Percentiles rank a stretch among this genome's conserved stretches.
Evolutionary conservation across 495 filamentous ascomycete species (phyloP).

Genomic region (Thermothielavioides terrestris): DNA sequence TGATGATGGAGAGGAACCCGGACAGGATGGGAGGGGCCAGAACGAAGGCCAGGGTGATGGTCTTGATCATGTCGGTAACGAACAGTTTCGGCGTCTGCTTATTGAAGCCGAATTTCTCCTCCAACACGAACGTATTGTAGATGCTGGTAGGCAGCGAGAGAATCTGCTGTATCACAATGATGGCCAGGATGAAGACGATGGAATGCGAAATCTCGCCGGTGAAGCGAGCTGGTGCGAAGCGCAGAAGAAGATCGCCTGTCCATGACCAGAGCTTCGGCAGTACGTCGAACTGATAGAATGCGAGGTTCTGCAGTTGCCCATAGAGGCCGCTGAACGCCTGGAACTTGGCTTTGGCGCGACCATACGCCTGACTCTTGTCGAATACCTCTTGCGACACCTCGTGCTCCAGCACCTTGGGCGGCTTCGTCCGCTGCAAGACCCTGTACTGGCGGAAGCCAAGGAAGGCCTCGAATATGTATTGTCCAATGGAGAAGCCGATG

Average conservation of each 20-base stretch:
- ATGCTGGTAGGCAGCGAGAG: slow-evolving; percentile 73
- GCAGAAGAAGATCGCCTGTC: slow-evolving; percentile 63
- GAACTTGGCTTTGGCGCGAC: slow-evolving; percentile 89
- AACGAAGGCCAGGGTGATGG: slow-evolving; percentile 68
- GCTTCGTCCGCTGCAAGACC: slow-evolving; percentile 66
- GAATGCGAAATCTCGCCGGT: slow-evolving; percentile 90
- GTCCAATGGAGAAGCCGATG: slow-evolving; percentile 80
- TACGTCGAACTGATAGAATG: slow-evolving; percentile 81
- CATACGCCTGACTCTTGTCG: slow-evolving; percentile 95
- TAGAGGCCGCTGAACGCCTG: slow-evolving; percentile 69
- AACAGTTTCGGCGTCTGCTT: slow-evolving; percentile 89
- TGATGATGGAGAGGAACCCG: slow-evolving; percentile 82
- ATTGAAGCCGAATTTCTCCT: slow-evolving; percentile 98
- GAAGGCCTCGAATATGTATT: slow-evolving; percentile 80
- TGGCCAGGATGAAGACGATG: slow-evolving; percentile 82
- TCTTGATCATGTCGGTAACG: slow-evolving; percentile 86
- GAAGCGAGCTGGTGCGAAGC: slow-evolving; percentile 66
- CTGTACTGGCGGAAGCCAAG: slow-evolving; percentile 80
- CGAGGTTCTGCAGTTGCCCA: slow-evolving; percentile 75
- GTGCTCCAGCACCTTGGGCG: slow-evolving; percentile 73
- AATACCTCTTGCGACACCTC: slow-evolving; percentile 85
- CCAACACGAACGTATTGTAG: slow-evolving; percentile 90
- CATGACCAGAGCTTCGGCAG: slow-evolving; percentile 84
- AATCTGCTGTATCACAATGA: slow-evolving; percentile 69
- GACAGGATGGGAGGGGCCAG: slow-evolving; percentile 80